Base-by-base conservation (phyloP, 2,329 filamentous ascomycete species). In the Aspergillus niger region DNA sequence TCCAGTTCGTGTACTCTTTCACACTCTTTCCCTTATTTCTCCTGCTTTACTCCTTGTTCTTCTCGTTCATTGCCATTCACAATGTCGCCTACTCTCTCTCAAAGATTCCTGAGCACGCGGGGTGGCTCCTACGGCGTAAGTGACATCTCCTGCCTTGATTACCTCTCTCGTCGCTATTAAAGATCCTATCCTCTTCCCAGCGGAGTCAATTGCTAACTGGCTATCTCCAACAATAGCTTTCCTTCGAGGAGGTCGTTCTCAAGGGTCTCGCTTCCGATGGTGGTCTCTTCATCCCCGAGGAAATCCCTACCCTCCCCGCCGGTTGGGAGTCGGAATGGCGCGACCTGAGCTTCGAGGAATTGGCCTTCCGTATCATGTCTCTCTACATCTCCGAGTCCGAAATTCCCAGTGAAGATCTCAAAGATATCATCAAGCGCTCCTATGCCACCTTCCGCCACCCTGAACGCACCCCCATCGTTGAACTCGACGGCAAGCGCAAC, bases 241-340 rank as follows among this genome's bases (percentile, higher is more conserved):
- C 91, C 55, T 97, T 97, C 76, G 93, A 97, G 78, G 88, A 92
- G 57, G 92, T 92, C 50, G 92, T 97, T 43, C 83, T 97, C 66
- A 96, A 96, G 77, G 92, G 92, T 48, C 87, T 97, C 59, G 92
- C 92, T 60, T 83, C 86, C 49, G 93, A 97, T 72, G 91, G 92
- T 60, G 93, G 93, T 56, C 87, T 97, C 28, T 97, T 94, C 81
- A 89, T 97, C 64, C 93, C 93, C 44, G 89, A 97, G 47, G 64
- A 72, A 36, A 66, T 73, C 15, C 71, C 71, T 17, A 36, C 66
- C 8, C 61, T 70, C 52, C 63, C 67, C 54, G 55, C 63, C 17
- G 50, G 52, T 17, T 69, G 65, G 69, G 63, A 70, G 58, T 60
- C 66, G 17, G 67, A 69, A 63, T 72, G 69, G 70, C 63, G 60